Base-by-base conservation (phyloP, 2,329 filamentous ascomycete genomes). In the Fusarium pseudonygamai region DNA sequence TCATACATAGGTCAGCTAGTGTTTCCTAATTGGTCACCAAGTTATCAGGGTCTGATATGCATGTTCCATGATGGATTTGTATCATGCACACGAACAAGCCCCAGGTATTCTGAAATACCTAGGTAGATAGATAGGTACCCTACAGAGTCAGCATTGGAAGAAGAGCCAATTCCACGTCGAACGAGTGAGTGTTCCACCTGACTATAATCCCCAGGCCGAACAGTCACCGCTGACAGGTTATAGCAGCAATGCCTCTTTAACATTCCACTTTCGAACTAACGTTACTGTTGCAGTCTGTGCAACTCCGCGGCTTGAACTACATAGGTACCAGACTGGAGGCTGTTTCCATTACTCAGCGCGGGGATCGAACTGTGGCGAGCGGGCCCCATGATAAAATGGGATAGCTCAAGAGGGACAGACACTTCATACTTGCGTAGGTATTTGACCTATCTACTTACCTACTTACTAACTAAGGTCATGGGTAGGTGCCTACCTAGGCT, bases 271-370 rank as follows among this genome's bases (percentile, higher is more conserved):
- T 59, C 30, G 60, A 59, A n/a, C 56, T 43, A 50, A 64, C 45
- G 36, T 43, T 36, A 28, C 20, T 22, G 40, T 49, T 60, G 53
- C n/a, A 67, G 58, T 72, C 32, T 49, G n/a, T 42, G 46, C 43
- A 61, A 55, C 66, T 70, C 65, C 67, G 67, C 65, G 67, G 53
- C 69, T 68, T 43, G 42, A 26, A 60, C 45, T 39, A 43, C 30
- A 10, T 30, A 32, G 10, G n/a, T 24, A 30, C n/a, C 53, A 58
- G 42, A 47, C 30, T 36, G 12, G 53, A 45, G 39, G 56, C n/a
- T 66, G 55, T 50, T 53, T 61, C 45, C 56, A 72, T 72, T 70
- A 73, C 66, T 72, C 70, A 73, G 70, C 60, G 69, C 65, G 65
- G 70, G 70, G 65, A 56, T 61, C 37, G 46, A 60, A 37, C 47